Evolutionary conservation across 495 filamentous ascomycete species (phyloP).

Genomic region (Trichoderma reesei): DNA sequence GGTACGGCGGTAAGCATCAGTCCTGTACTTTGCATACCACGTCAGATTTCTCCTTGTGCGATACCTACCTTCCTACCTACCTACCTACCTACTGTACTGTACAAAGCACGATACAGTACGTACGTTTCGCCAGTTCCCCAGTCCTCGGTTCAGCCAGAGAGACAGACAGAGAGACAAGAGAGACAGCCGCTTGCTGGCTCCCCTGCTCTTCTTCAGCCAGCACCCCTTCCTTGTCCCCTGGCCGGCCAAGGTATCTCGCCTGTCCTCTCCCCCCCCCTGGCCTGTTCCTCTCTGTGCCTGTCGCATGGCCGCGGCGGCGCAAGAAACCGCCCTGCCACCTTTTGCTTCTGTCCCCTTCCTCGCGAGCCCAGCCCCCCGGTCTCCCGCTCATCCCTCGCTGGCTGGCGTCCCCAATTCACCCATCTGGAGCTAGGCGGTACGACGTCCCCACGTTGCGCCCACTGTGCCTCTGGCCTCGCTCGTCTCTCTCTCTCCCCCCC

Average conservation of each 20-base stretch:
- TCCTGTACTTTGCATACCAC: constrained; percentile 5
- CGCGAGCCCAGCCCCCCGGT: constrained; percentile 3
- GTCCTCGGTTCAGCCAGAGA: background rate
- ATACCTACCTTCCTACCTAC: too few relatives aligned
- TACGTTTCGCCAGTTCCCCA: background rate
- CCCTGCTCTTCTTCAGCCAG: background rate
- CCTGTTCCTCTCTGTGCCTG: constrained; percentile 1
- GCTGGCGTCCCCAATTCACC: constrained; percentile 23
- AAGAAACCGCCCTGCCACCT: constrained; percentile 6
- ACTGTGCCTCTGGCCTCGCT: constrained; percentile 2
- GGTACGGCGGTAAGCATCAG: constrained; percentile 8
- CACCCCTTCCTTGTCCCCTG: background rate
- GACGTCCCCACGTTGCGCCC: constrained; percentile 6
- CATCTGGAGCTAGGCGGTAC: constrained; percentile 14
- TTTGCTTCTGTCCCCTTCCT: constrained; percentile 1
- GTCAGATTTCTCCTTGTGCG: background rate
- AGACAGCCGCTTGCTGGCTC: background rate
- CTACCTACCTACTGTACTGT: too few relatives aligned
- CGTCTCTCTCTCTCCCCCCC: too few relatives aligned
- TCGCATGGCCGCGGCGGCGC: constrained; percentile 1
- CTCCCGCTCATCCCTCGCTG: constrained; percentile 12
- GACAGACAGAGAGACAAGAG: too few relatives aligned
- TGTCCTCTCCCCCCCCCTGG: background rate
- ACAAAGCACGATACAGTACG: too few relatives aligned
- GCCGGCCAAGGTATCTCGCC: too few relatives aligned